These are phyloP conservation scores for Colletotrichum zoysiae DNA, from an alignment of 2,329 filamentous ascomycete species.

Conservation along the genomic window DNA sequence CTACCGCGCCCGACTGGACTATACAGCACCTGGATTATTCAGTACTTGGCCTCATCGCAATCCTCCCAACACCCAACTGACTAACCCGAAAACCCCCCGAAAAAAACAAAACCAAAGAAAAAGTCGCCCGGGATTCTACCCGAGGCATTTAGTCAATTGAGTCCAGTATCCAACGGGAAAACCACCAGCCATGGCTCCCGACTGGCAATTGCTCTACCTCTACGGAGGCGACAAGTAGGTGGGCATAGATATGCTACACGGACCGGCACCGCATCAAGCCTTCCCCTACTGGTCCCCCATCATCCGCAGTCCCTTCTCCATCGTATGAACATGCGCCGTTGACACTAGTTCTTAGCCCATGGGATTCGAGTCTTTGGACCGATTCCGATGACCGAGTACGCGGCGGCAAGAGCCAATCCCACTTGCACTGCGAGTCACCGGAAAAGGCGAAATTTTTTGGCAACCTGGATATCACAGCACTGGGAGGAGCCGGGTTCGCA, in stretches of 20 bases:
- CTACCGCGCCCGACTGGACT: background rate
- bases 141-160: background rate
- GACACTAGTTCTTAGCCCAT: constrained; percentile 59
- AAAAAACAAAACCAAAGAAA: too few species aligned
- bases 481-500: constrained; percentile 86
- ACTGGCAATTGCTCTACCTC: constrained; percentile 48
- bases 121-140: background rate
- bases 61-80: background rate
- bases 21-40: background rate
- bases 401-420: constrained; percentile 74
- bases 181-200: constrained; percentile 25
- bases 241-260: background rate
- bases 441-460: constrained; percentile 73
- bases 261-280: background rate
- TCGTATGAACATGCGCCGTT: constrained; percentile 1
- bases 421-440: constrained; percentile 54
- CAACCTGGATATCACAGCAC: constrained; percentile 77
- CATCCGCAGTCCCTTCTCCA: background rate
- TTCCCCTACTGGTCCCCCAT: background rate
- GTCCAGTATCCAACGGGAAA: background rate
- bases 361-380: constrained; percentile 73
- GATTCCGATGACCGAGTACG: constrained; percentile 82
- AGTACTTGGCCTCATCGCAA: background rate
- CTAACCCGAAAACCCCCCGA: background rate
- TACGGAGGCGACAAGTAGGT: constrained; percentile 58